Percentiles rank a stretch among this genome's conserved stretches.
Evolutionary conservation across 768 basidiomycete genomes (phyloP).

Genomic region (button mushroom (Agaricus bisporus)): DNA sequence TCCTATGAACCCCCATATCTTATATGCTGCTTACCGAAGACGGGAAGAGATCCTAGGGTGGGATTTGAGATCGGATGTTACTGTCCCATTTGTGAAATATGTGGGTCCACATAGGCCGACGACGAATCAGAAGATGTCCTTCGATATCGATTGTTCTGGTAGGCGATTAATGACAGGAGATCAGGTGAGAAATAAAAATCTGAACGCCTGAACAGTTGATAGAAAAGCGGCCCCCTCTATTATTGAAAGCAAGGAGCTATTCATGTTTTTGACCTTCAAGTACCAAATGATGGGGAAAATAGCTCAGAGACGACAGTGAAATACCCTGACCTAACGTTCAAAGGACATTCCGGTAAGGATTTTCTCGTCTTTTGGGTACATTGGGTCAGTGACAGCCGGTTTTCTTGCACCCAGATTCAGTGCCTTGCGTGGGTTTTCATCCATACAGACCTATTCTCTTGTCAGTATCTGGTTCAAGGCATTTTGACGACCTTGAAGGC

Average conservation of each 20-base stretch:
- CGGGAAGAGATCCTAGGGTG: conserved; percentile 60
- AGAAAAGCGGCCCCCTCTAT: no score
- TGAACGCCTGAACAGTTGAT: not conserved
- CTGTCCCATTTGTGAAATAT: conserved; percentile 35
- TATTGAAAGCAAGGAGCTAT: conserved; percentile 56
- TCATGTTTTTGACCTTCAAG: conserved; percentile 48
- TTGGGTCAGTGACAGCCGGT: not conserved
- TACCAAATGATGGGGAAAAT: conserved; percentile 8
- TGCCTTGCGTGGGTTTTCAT: conserved; percentile 72
- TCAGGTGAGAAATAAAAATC: conserved; percentile 35
- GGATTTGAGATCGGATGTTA: conserved; percentile 66
- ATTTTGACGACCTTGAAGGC: conserved; percentile 27
- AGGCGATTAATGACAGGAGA: conserved; percentile 60
- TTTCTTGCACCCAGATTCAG: conserved; percentile 44
- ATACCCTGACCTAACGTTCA: conserved; percentile 31
- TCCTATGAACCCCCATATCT: conserved; percentile 57
- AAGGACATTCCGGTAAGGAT: conserved; percentile 51
- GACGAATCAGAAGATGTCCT: conserved; percentile 76
- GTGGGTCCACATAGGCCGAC: conserved; percentile 3
- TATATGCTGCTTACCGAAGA: conserved; percentile 78
- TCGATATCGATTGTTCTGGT: conserved; percentile 71
- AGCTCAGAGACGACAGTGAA: conserved; percentile 12
- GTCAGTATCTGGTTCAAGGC: conserved; percentile 74
- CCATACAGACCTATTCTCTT: conserved; percentile 53
- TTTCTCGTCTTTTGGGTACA: not conserved